Evolutionary conservation across 306 rosid species (phyloP).

Genomic region (Trichosanthes truncata): DNA sequence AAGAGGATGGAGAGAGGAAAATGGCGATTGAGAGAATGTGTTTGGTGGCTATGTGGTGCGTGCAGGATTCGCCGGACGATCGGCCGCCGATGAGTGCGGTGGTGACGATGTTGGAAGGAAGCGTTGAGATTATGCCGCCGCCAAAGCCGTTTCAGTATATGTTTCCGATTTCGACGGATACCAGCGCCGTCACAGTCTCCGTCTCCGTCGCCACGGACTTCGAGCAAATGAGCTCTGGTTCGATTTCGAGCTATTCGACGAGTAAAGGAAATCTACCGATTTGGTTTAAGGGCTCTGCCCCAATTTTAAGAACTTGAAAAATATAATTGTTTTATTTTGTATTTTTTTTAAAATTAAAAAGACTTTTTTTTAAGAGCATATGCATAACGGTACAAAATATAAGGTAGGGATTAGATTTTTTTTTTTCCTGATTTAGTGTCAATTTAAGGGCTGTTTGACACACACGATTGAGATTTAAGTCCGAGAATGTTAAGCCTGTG

Average conservation of each 20-base stretch:
- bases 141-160: conserved; percentile 23
- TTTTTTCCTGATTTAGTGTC: too few species aligned
- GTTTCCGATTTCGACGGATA: neutral
- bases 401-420: too few species aligned
- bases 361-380: too few species aligned
- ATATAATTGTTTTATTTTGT: too few species aligned
- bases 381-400: too few species aligned
- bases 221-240: neutral
- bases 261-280: neutral
- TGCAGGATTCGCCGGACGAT: conserved; percentile 27
- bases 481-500: too few species aligned
- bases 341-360: too few species aligned
- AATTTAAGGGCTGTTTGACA: too few species aligned
- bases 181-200: neutral
- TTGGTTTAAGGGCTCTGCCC: neutral
- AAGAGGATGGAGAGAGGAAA: conserved; percentile 15
- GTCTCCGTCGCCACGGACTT: neutral
- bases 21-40: conserved; percentile 25
- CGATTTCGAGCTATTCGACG: neutral
- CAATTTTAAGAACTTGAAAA: too few species aligned
- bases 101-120: conserved; percentile 50
- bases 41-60: conserved; percentile 37
- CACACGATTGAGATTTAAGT: too few species aligned
- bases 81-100: conserved; percentile 42
- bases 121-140: conserved; percentile 25